phyloP scores from a whole-genome alignment of 805 yeast species.

The Candida xiaguanensis region DNA sequence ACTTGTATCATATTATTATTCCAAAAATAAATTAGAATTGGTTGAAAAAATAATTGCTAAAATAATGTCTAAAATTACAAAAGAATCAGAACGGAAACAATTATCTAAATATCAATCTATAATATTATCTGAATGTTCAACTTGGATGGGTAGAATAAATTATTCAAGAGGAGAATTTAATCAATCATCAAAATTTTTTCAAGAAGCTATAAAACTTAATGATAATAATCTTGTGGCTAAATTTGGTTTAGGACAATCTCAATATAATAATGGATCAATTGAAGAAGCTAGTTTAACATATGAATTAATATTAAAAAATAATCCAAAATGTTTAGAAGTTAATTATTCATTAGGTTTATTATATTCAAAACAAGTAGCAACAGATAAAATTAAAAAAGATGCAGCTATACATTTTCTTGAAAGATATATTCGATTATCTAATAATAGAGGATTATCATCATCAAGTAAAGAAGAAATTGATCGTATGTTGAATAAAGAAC shows the following conservation, averaged over 20 bases:
- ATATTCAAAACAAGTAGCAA: conserved; percentile 48
- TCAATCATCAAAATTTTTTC: conserved; percentile 69
- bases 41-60: conserved; percentile 56
- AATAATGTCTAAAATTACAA: conserved; percentile 33
- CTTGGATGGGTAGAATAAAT: conserved; percentile 83
- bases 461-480: conserved; percentile 18
- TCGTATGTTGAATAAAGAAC: conserved; percentile 43
- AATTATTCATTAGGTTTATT: conserved; percentile 72
- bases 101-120: conserved; percentile 27
- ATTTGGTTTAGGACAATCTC: conserved; percentile 84
- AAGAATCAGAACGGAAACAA: conserved; percentile 15
- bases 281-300: conserved; percentile 86
- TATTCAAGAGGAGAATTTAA: conserved; percentile 58
- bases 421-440: conserved; percentile 62
- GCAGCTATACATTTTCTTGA: conserved; percentile 65
- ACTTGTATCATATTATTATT: conserved; percentile 67
- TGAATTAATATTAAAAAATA: conserved; percentile 64
- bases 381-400: conserved; percentile 38
- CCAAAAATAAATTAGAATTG: conserved; percentile 56
- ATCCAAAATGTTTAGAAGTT: conserved; percentile 71
- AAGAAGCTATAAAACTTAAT: conserved; percentile 64
- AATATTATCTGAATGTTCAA: conserved; percentile 38
- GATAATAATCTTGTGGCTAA: conserved; percentile 66
- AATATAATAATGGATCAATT: conserved; percentile 63
- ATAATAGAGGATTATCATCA: conserved; percentile 39